Evolutionary conservation across 345 rosid species (phyloP), one percentile per base, ranked within the genome.

Genomic region (Aquilaria yunnanensis): DNA sequence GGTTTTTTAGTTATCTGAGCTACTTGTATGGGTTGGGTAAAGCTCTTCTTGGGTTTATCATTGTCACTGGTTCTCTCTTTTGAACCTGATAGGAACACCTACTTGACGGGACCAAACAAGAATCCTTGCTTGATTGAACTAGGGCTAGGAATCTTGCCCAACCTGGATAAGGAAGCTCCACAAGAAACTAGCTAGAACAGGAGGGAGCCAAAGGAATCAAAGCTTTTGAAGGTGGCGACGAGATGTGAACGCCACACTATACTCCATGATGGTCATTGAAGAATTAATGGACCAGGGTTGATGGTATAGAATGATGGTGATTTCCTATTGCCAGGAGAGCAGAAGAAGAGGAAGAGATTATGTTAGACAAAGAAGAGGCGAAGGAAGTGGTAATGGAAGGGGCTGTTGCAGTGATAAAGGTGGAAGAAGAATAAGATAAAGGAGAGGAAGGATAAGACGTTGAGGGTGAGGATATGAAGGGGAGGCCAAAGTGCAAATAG

Each of bases 141-240:
- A 3, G 81, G 70, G 33, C 65, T 56, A 14, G 91, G 87, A 59
- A 85, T 86, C 2, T 86, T 77, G 30, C 78, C n/a, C 53, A 81
- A 75, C n/a, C 76, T 74, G 30, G 74, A 68, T 16, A 70, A 73
- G 41, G 80, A 12, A 3, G 60, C 75, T 9, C 32, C 74, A 57
- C 75, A 81, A 0, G 97, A 91, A 11, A 84, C 82, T 14, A 97
- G 97, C 72, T 85, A 92, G 10, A 83, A 83, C 41, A 94, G 92
- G 13, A 86, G 80, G 33, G 97, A 88, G 57, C 91, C 78, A 71
- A 93, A 86, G 32, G 76, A 80, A 64, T 77, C 83, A 12, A 96
- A 88, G 83, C 98, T 87, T 72, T 88, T 93, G 57, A 90, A 90
- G 14, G 93, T 84, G 49, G 95, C 82, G 14, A 90, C 77, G 2